These are phyloP conservation scores for Telopea speciosissima DNA, from an alignment of 177 flowering plant genomes.

Conservation along the genomic window DNA sequence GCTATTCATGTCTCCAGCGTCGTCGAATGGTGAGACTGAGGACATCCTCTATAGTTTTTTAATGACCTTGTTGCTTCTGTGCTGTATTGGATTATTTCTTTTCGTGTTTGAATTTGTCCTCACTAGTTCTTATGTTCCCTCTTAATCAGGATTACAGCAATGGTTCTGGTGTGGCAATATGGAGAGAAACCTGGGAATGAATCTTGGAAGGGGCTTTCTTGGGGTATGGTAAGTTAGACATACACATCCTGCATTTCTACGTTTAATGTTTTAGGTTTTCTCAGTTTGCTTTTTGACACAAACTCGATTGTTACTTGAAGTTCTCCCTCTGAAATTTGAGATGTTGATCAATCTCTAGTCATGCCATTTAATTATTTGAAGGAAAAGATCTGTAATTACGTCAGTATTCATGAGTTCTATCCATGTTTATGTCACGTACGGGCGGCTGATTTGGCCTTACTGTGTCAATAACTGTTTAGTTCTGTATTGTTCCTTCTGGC, in stretches of 20 bases:
- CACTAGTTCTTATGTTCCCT: neutral
- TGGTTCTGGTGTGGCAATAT: conserved; percentile 93
- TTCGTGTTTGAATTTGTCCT: neutral
- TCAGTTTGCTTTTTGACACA: neutral
- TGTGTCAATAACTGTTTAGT: too few relatives aligned
- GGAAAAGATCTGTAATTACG: too few relatives aligned
- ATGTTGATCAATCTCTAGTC: neutral
- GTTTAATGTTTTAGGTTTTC: neutral
- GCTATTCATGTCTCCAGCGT: conserved; percentile 92
- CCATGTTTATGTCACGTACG: too few relatives aligned
- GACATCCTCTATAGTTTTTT: neutral
- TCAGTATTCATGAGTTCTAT: too few relatives aligned
- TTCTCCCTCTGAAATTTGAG: neutral
- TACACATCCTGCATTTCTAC: neutral
- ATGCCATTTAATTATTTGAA: too few relatives aligned
- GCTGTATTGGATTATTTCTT: neutral
- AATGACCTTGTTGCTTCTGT: neutral
- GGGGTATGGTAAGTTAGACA: conserved; percentile 82
- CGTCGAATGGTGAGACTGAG: conserved; percentile 59
- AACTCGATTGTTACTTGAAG: neutral
- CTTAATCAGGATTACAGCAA: conserved; percentile 64
- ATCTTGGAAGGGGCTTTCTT: conserved; percentile 95
- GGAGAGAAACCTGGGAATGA: conserved; percentile 76
- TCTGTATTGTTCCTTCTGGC: too few relatives aligned
- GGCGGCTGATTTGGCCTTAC: too few relatives aligned